Percentiles rank a stretch among this genome's conserved stretches.
Evolutionary conservation across 257 asterid species (phyloP).

Genomic region (Oldenlandia corymbosa): DNA sequence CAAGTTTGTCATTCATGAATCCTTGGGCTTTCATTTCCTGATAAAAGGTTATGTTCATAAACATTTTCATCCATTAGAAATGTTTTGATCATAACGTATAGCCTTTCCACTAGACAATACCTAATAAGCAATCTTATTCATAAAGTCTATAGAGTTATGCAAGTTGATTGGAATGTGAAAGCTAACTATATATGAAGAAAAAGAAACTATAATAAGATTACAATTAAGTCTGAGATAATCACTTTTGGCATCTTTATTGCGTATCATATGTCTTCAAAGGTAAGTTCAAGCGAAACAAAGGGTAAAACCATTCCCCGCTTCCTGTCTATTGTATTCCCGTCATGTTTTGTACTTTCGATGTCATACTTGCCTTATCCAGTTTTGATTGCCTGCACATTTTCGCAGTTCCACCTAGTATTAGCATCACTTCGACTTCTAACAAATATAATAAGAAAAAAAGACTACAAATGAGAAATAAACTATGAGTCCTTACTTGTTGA

Average conservation of each 20-base stretch:
- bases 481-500: slow-evolving; percentile 8
- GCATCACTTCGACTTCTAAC: neutral
- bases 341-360: slow-evolving; percentile 33
- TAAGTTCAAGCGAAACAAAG: slow-evolving; percentile 61
- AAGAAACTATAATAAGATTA: too few species aligned
- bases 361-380: slow-evolving; percentile 26
- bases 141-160: too few species aligned
- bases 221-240: neutral
- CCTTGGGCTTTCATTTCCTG: slow-evolving; percentile 78
- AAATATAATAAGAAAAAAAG: neutral
- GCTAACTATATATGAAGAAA: too few species aligned
- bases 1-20: slow-evolving; percentile 46
- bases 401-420: neutral
- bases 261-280: slow-evolving; percentile 59
- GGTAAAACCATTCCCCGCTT: slow-evolving; percentile 82
- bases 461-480: neutral
- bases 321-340: slow-evolving; percentile 35
- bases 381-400: slow-evolving; percentile 25
- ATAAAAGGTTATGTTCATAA: neutral
- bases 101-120: too few species aligned
- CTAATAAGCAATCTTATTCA: too few species aligned
- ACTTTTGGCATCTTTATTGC: slow-evolving; percentile 88
- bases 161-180: too few species aligned
- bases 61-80: too few species aligned
- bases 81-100: too few species aligned